Evolutionary conservation across 2,329 filamentous ascomycete species (phyloP).

Genomic region (Phaeosphaeriaceae sp.): DNA sequence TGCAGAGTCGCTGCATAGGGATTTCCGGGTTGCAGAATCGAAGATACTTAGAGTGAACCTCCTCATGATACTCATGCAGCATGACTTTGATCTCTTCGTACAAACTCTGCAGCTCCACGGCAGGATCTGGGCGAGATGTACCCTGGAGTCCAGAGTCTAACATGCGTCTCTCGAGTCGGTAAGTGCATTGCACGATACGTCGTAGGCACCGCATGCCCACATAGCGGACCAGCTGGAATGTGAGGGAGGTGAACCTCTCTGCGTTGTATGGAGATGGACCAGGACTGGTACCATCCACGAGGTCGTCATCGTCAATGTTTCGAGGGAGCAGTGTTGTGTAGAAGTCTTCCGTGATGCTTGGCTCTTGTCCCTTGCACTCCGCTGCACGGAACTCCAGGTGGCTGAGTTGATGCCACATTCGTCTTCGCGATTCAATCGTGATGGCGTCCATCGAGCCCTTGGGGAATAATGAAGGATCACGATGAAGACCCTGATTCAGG

Average conservation of each 20-base stretch:
- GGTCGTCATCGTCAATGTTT: slow-evolving; percentile 50
- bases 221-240: slow-evolving; percentile 46
- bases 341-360: slow-evolving; percentile 46
- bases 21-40: slow-evolving; percentile 40
- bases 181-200: slow-evolving; percentile 47
- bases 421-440: slow-evolving; percentile 47
- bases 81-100: slow-evolving; percentile 48
- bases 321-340: slow-evolving; percentile 48
- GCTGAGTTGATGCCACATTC: slow-evolving; percentile 49
- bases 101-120: slow-evolving; percentile 41
- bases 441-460: slow-evolving; percentile 46
- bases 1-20: slow-evolving; percentile 39
- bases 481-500: slow-evolving; percentile 47
- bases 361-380: slow-evolving; percentile 50
- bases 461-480: slow-evolving; percentile 48
- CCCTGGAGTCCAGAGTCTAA: slow-evolving; percentile 44
- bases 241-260: slow-evolving; percentile 43
- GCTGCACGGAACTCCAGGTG: slow-evolving; percentile 49
- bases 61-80: slow-evolving; percentile 45
- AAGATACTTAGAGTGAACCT: slow-evolving; percentile 42
- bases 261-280: slow-evolving; percentile 41
- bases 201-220: slow-evolving; percentile 45
- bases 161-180: slow-evolving; percentile 47
- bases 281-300: slow-evolving; percentile 45
- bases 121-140: slow-evolving; percentile 42